Base-by-base conservation (phyloP, 768 basidiomycete genomes). In the Suillus paluster region DNA sequence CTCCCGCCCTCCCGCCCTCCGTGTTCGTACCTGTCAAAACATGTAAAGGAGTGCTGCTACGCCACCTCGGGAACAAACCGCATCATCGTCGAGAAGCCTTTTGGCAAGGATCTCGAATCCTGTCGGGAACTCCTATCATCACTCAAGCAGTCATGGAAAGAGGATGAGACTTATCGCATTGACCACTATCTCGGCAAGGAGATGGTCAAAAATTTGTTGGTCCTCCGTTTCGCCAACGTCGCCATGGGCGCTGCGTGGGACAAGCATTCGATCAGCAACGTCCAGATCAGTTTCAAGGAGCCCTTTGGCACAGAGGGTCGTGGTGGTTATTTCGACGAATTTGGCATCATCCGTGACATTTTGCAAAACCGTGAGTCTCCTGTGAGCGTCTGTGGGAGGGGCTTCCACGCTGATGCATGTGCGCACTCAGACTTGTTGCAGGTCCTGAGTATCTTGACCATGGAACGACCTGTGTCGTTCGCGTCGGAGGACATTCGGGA, bases 271-370 rank as follows among this genome's bases (percentile, higher is more conserved):
- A 91, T 99, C 80, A 88, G 86, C 78, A 99, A 95, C 72, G 95
- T 99, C 38, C 97, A 99, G 77, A 97, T 99, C 78, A 97, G 95
- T 17, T 98, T 99, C 87, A 99, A 99, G 81, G 97, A 99, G 77
- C 95, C 96, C 2, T 98, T 99, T 73, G 97, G 97, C 21, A 99
- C 97, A 53, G 97, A 99, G 74, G 97, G 97, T n/a, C 92, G 97
- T 67, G 97, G 97, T n/a, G 97, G 97, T 19, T 99, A 99, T 84
- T 99, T 99, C 80, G 97, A 99, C 75, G 96, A 99, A 78, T 99
- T 98, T 78, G 97, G 97, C 59, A 99, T 99, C 75, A 96, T 99
- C 76, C 91, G 97, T 72, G 97, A 99, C 77, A 83, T 99, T 62
- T 81, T 96, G 73, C 97, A 99, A 81, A 99, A 99, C 79, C 97